A percentile compares a stretch with the other conserved stretches of the same genome.
These are phyloP conservation scores for Pseudonectria foliicola DNA, from an alignment of 2,329 filamentous ascomycete genomes.

Conservation along the genomic window DNA sequence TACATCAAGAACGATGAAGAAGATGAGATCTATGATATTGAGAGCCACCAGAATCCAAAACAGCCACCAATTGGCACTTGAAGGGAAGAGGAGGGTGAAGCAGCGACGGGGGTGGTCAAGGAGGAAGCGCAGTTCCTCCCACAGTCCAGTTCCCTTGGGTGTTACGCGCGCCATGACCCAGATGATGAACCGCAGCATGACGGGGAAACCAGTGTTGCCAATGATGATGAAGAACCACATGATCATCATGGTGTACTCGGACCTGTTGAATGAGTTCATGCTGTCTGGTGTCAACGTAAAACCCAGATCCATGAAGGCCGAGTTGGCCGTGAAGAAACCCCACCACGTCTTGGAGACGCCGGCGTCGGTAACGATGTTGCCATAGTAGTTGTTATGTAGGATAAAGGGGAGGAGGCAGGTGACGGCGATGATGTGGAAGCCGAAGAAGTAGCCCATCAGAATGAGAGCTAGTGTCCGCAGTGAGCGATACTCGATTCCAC, in stretches of 20 bases:
- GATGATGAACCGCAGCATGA: constrained; percentile 89
- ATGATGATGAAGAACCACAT: constrained; percentile 85
- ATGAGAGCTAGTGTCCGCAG: constrained; percentile 79
- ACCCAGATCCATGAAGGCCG: constrained; percentile 91
- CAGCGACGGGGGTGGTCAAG: constrained; percentile 92
- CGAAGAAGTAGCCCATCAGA: constrained; percentile 71
- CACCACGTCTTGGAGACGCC: constrained; percentile 74
- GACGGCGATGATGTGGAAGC: constrained; percentile 72
- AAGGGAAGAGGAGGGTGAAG: constrained; percentile 90
- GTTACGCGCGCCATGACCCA: constrained; percentile 68
- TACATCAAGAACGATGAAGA: constrained; percentile 89
- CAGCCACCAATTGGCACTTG: constrained; percentile 89
- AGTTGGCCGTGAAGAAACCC: constrained; percentile 82
- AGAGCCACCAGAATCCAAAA: constrained; percentile 77
- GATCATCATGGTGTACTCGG: constrained; percentile 67
- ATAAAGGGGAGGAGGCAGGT: constrained; percentile 78
- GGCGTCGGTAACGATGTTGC: constrained; percentile 51
- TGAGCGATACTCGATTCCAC: constrained; percentile 92
- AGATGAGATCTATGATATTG: constrained; percentile 78
- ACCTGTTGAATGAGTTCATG: constrained; percentile 80
- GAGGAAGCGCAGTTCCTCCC: constrained; percentile 85
- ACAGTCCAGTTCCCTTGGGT: constrained; percentile 60
- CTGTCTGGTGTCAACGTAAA: constrained; percentile 89
- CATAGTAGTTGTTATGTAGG: constrained; percentile 53
- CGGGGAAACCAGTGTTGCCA: constrained; percentile 91